Conservation (phyloP, 768 basidiomycete species). For the Psilocybe subaeruginosa region DNA sequence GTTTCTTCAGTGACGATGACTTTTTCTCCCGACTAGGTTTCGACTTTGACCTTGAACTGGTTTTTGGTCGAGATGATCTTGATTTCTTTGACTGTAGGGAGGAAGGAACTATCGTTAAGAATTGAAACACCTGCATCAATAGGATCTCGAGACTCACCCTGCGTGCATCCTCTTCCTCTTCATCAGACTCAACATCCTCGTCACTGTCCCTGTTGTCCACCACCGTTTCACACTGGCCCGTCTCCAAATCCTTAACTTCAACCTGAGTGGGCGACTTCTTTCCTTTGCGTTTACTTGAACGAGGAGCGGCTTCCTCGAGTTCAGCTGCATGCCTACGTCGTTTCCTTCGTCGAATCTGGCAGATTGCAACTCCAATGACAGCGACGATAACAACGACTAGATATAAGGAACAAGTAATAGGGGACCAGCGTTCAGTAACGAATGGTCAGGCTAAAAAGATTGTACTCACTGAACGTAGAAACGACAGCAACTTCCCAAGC, state of each 20-base stretch:
- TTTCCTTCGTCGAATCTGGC: conserved; percentile 29
- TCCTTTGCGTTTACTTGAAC: conserved; percentile 4
- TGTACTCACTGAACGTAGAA: conserved; percentile 33
- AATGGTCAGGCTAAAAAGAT: neutral
- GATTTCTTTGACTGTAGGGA: neutral
- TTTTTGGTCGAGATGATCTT: conserved; percentile 6
- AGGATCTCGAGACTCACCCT: neutral
- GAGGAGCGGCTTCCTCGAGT: neutral
- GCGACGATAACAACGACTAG: conserved; percentile 28
- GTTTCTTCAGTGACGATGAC: conserved; percentile 6
- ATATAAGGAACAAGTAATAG: neutral
- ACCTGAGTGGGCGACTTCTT: conserved; percentile 9
- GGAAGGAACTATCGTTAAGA: neutral
- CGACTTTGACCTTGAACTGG: conserved; percentile 12
- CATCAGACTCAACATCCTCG: conserved; percentile 13
- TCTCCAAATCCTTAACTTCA: conserved; percentile 16
- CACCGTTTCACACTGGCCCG: conserved; percentile 1
- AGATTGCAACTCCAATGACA: conserved; percentile 26
- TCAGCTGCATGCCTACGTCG: conserved; percentile 13
- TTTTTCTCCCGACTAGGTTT: conserved; percentile 6
- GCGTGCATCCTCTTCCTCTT: conserved; percentile 8
- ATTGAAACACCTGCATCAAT: neutral
- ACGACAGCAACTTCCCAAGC: conserved; percentile 42
- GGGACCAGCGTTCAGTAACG: neutral
- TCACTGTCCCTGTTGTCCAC: conserved; percentile 11